Percentiles rank a stretch among this genome's conserved stretches.
Conservation (phyloP, 306 rosid species). For the Vachellia pachyceras region DNA sequence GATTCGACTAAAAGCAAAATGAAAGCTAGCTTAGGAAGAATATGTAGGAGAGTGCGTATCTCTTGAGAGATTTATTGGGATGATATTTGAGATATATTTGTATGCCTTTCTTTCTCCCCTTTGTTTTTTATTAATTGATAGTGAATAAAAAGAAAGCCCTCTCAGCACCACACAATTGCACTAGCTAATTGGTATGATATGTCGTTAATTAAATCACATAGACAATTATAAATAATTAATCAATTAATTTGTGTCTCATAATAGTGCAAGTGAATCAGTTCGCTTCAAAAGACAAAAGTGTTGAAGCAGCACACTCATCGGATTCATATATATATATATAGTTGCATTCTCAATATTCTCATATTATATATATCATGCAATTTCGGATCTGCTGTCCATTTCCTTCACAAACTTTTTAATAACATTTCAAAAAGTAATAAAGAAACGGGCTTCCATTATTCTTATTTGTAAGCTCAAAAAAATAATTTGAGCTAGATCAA, state of each 20-base stretch:
- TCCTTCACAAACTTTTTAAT: neutral
- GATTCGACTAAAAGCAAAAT: too few relatives aligned
- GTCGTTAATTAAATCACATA: neutral
- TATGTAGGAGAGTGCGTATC: too few relatives aligned
- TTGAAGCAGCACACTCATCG: neutral
- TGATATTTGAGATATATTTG: too few relatives aligned
- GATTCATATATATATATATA: too few relatives aligned
- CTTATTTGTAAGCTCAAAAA: neutral
- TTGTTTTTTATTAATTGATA: too few relatives aligned
- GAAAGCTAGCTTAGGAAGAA: too few relatives aligned
- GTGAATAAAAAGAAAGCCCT: neutral
- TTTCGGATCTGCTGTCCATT: neutral
- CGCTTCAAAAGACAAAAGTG: neutral
- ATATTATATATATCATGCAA: neutral
- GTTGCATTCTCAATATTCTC: neutral
- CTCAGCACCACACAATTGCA: neutral
- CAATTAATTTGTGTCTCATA: neutral
- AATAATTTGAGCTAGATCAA: too few relatives aligned
- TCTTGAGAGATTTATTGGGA: too few relatives aligned
- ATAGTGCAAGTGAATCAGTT: neutral
- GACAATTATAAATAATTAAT: neutral
- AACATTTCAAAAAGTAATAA: neutral
- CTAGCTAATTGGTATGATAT: neutral
- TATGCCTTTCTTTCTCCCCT: too few relatives aligned
- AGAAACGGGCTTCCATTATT: neutral